Percentiles rank a stretch among this genome's conserved stretches.
Evolutionary conservation across 2,329 filamentous ascomycete genomes (phyloP).

Genomic region (Scolecobasidium constrictum): DNA sequence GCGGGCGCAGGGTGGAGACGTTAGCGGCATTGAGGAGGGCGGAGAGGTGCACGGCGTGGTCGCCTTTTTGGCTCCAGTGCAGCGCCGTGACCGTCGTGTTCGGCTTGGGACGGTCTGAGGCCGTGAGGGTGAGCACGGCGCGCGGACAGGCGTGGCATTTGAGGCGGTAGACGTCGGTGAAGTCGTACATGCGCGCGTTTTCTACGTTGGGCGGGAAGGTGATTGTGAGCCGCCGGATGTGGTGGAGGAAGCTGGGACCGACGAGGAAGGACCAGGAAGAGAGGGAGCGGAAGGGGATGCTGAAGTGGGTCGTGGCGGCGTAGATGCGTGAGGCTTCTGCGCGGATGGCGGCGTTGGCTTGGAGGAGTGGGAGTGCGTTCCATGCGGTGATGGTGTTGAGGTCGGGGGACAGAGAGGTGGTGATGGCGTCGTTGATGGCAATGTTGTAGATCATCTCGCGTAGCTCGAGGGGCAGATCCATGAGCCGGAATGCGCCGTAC

Average conservation of each 20-base stretch:
- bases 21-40: too few species aligned
- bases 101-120: too few species aligned
- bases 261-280: neutral
- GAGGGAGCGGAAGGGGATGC: neutral
- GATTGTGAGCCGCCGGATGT: neutral
- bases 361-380: neutral
- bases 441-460: neutral
- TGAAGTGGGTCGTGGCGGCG: neutral
- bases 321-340: neutral
- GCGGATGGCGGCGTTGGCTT: neutral
- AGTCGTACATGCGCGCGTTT: neutral
- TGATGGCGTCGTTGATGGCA: slow-evolving; percentile 5
- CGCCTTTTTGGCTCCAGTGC: too few species aligned
- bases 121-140: too few species aligned
- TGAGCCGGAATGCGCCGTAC: neutral
- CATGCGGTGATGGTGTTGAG: neutral
- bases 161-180: neutral
- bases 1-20: too few species aligned
- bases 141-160: neutral
- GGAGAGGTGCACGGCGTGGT: too few species aligned
- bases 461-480: neutral
- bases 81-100: too few species aligned
- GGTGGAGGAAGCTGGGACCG: neutral
- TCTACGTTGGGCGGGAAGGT: neutral
- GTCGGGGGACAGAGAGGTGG: neutral